Evolutionary conservation across 768 basidiomycete species (phyloP).

Genomic region (Russula sp.): DNA sequence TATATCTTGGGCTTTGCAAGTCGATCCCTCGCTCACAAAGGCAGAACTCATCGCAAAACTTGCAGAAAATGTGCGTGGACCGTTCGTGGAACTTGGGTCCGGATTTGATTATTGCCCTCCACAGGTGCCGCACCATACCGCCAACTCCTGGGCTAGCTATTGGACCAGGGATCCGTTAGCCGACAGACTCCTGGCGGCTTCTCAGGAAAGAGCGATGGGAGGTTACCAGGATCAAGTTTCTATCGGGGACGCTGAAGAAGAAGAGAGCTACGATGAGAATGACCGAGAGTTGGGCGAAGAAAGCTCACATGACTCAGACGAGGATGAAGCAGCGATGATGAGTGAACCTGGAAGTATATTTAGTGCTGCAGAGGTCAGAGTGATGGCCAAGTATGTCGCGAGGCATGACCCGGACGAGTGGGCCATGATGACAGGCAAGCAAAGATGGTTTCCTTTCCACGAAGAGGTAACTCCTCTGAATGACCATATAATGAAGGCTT

Average conservation of each 20-base stretch:
- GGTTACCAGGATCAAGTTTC: neutral
- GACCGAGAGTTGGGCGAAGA: constrained; percentile 25
- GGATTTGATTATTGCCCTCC: neutral
- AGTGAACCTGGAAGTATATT: constrained; percentile 43
- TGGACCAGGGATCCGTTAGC: constrained; percentile 14
- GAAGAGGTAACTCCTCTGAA: constrained; percentile 36
- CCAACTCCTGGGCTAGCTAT: constrained; percentile 8
- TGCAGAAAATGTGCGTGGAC: constrained; percentile 43
- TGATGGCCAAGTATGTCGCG: constrained; percentile 53
- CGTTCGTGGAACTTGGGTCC: neutral
- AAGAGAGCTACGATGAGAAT: constrained; percentile 32
- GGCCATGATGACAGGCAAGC: constrained; percentile 33
- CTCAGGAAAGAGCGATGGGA: neutral
- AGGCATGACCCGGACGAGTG: constrained; percentile 34
- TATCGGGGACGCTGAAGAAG: constrained; percentile 12
- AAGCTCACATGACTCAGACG: constrained; percentile 25
- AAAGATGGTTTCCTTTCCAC: constrained; percentile 50
- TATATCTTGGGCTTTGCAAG: constrained; percentile 51
- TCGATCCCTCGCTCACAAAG: constrained; percentile 46
- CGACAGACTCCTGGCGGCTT: constrained; percentile 9
- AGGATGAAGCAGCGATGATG: constrained; percentile 47
- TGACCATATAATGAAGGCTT: neutral
- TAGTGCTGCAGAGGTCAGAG: constrained; percentile 54
- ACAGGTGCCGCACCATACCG: constrained; percentile 20
- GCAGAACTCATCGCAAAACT: constrained; percentile 47